Conservation (phyloP, 257 asterid species). For the Nicotiana sylvestris region DNA sequence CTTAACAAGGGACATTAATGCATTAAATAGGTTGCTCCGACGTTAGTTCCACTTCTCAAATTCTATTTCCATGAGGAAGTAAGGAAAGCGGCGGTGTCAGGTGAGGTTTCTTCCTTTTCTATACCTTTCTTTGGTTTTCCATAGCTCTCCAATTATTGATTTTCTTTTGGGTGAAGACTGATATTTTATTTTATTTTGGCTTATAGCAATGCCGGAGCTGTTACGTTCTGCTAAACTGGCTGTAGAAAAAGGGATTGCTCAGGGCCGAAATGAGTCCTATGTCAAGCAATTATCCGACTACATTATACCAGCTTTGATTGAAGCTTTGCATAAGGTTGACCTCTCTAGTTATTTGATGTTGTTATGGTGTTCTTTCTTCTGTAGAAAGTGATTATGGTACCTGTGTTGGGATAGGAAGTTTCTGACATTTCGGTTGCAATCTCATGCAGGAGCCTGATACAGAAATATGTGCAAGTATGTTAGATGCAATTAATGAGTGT, state of each 20-base stretch:
- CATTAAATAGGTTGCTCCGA: slow-evolving; percentile 83
- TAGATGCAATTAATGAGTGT: slow-evolving; percentile 91
- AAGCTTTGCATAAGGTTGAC: slow-evolving; percentile 80
- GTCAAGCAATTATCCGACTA: slow-evolving; percentile 75
- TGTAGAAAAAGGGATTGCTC: slow-evolving; percentile 89
- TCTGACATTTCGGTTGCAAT: slow-evolving; percentile 22
- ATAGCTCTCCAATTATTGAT: not conserved
- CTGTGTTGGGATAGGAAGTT: not conserved
- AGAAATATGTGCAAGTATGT: slow-evolving; percentile 82
- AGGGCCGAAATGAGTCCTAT: slow-evolving; percentile 79
- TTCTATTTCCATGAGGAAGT: slow-evolving; percentile 99
- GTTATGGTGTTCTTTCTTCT: slow-evolving; percentile 1
- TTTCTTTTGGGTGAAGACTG: not conserved
- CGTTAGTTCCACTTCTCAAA: slow-evolving; percentile 83
- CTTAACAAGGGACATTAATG: not conserved
- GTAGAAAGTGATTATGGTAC: not conserved
- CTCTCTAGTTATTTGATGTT: not conserved
- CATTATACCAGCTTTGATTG: slow-evolving; percentile 74
- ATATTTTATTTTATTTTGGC: slow-evolving; percentile 12
- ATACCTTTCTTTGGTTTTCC: not conserved
- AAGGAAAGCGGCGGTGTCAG: slow-evolving; percentile 97
- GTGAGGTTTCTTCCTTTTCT: slow-evolving; percentile 25
- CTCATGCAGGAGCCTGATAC: slow-evolving; percentile 89
- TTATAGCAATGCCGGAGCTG: slow-evolving; percentile 95
- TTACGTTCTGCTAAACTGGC: slow-evolving; percentile 91